phyloP scores from a whole-genome alignment of 2,329 filamentous ascomycete genomes.

The Colletotrichum musicola region DNA sequence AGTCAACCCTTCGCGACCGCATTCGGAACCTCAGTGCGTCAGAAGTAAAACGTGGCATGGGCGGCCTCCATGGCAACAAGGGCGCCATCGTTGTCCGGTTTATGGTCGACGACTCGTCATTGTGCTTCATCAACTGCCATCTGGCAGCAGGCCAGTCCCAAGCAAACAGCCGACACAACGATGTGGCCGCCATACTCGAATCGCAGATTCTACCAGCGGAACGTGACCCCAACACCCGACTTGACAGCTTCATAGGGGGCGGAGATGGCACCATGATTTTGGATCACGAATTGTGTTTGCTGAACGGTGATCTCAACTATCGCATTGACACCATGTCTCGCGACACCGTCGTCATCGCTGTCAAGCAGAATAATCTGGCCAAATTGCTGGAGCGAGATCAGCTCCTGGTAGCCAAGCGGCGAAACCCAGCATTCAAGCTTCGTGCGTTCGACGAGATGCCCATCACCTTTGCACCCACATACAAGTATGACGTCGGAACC shows the following conservation, averaged over 20 bases:
- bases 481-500: conserved; percentile 98
- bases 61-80: conserved; percentile 95
- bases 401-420: conserved; percentile 86
- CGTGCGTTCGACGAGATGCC: conserved; percentile 91
- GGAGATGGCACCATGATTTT: conserved; percentile 95
- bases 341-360: conserved; percentile 88
- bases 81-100: conserved; percentile 94
- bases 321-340: conserved; percentile 97
- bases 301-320: conserved; percentile 98
- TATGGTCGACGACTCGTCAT: conserved; percentile 89
- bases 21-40: conserved; percentile 83
- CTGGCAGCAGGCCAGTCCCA: conserved; percentile 93
- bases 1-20: conserved; percentile 79
- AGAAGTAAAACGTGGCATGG: conserved; percentile 96
- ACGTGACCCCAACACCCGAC: conserved; percentile 73
- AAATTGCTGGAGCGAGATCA: conserved; percentile 96
- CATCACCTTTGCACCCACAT: conserved; percentile 94
- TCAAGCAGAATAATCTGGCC: conserved; percentile 82
- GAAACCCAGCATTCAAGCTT: conserved; percentile 90
- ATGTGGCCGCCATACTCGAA: conserved; percentile 91
- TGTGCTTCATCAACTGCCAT: conserved; percentile 98
- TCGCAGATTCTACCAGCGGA: conserved; percentile 79
- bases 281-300: conserved; percentile 96
- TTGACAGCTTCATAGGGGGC: conserved; percentile 88
- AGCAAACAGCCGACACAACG: conserved; percentile 91